phyloP scores from a whole-genome alignment of 2,329 filamentous ascomycete species.

The Metarhizium humberi region DNA sequence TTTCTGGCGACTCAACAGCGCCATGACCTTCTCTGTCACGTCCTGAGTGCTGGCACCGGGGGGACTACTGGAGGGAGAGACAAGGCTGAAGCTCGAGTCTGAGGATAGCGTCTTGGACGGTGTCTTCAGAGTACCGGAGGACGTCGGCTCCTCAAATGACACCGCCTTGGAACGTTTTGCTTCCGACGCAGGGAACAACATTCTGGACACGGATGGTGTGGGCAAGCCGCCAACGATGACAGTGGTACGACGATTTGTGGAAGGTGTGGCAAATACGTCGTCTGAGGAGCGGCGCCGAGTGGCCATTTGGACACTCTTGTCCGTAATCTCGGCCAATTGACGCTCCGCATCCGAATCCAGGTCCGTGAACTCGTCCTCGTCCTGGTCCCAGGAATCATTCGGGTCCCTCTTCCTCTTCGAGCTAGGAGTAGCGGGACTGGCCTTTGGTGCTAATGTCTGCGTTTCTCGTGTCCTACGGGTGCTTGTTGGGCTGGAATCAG shows the following conservation, averaged over 20 bases:
- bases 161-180: constrained; percentile 23
- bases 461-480: not conserved
- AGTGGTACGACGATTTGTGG: constrained; percentile 9
- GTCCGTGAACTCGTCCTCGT: constrained; percentile 19
- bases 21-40: constrained; percentile 38
- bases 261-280: constrained; percentile 17
- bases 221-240: constrained; percentile 17
- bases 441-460: not conserved
- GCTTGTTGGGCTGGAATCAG: not conserved
- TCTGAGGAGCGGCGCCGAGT: constrained; percentile 2
- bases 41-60: constrained; percentile 16
- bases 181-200: constrained; percentile 21
- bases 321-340: constrained; percentile 25
- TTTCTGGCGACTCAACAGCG: constrained; percentile 33
- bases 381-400: constrained; percentile 16
- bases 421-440: constrained; percentile 2
- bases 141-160: constrained; percentile 17
- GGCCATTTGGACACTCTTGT: constrained; percentile 23
- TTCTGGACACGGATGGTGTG: constrained; percentile 27
- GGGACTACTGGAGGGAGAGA: constrained; percentile 9
- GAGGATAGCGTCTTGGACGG: constrained; percentile 1
- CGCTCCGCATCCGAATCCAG: constrained; percentile 29
- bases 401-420: constrained; percentile 20
- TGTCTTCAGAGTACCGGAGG: not conserved
- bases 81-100: not conserved